These are phyloP conservation scores for Hanseniaspora vineae DNA, from an alignment of 805 yeast genomes.

Conservation along the genomic window DNA sequence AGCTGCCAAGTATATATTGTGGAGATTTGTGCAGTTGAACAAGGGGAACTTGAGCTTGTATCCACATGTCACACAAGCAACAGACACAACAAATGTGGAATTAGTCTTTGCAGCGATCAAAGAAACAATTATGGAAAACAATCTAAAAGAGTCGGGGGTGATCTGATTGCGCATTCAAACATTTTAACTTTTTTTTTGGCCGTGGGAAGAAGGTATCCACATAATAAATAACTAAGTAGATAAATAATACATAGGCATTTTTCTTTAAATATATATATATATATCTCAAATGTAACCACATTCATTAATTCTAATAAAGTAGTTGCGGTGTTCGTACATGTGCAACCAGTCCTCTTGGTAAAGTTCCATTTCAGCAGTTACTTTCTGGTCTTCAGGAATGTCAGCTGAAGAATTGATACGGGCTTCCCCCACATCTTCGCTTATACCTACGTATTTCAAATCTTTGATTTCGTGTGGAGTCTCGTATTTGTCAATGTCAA, in stretches of 20 bases:
- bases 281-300: conserved; percentile 15
- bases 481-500: conserved; percentile 28
- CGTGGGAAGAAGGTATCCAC: background rate
- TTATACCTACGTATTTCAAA: conserved; percentile 15
- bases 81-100: conserved; percentile 81
- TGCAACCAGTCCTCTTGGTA: conserved; percentile 13
- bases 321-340: conserved; percentile 26
- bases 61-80: conserved; percentile 91
- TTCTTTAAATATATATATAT: too few relatives aligned
- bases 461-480: conserved; percentile 21
- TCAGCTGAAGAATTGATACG: too few relatives aligned
- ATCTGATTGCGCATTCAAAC: conserved; percentile 23
- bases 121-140: conserved; percentile 66
- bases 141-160: conserved; percentile 64
- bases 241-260: too few relatives aligned
- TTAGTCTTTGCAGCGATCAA: conserved; percentile 76
- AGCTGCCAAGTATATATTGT: conserved; percentile 82
- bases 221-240: background rate
- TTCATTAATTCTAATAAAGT: conserved; percentile 23
- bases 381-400: too few relatives aligned
- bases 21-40: conserved; percentile 81
- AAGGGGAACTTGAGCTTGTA: conserved; percentile 69
- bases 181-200: too few relatives aligned
- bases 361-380: background rate
- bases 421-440: background rate